phyloP scores from a whole-genome alignment of 2,329 filamentous ascomycete genomes.

The Aspergillus vadensis region DNA sequence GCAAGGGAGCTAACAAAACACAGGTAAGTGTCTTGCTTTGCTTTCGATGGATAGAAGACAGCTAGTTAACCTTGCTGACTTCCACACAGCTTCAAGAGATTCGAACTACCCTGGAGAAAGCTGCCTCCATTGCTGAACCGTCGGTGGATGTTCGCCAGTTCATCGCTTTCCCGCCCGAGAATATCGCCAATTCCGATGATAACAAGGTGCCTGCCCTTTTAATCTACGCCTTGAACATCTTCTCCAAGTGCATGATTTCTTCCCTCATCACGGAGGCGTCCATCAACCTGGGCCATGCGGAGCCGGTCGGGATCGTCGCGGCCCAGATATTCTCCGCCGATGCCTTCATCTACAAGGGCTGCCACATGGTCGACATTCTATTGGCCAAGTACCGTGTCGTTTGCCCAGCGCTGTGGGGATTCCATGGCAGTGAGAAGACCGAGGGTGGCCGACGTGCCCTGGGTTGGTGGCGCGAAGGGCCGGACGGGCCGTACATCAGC shows the following conservation, averaged over 20 bases:
- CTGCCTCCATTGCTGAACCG: constrained; percentile 55
- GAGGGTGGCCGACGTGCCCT: constrained; percentile 66
- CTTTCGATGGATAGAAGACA: neutral
- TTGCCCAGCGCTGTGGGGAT: constrained; percentile 84
- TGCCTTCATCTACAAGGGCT: constrained; percentile 66
- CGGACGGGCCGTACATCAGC: constrained; percentile 59
- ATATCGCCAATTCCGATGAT: constrained; percentile 40
- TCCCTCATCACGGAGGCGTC: constrained; percentile 70
- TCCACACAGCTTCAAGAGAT: constrained; percentile 47
- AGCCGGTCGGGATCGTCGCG: constrained; percentile 76
- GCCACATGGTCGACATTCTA: constrained; percentile 76
- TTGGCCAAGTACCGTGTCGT: constrained; percentile 80
- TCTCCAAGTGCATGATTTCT: constrained; percentile 70
- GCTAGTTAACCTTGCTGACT: constrained; percentile 13
- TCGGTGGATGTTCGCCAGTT: constrained; percentile 60
- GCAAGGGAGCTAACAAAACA: constrained; percentile 62
- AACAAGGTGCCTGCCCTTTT: constrained; percentile 65
- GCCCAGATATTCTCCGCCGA: constrained; percentile 73
- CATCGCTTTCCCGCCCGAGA: constrained; percentile 48
- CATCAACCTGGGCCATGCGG: constrained; percentile 66
- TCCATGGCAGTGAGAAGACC: constrained; percentile 74
- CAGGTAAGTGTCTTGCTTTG: constrained; percentile 49
- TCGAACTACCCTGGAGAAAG: constrained; percentile 55
- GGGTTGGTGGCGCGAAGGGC: constrained; percentile 68
- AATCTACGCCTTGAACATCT: constrained; percentile 75